phyloP scores from a whole-genome alignment of 139 green algal species.

The Chlamydomonas urium region DNA sequence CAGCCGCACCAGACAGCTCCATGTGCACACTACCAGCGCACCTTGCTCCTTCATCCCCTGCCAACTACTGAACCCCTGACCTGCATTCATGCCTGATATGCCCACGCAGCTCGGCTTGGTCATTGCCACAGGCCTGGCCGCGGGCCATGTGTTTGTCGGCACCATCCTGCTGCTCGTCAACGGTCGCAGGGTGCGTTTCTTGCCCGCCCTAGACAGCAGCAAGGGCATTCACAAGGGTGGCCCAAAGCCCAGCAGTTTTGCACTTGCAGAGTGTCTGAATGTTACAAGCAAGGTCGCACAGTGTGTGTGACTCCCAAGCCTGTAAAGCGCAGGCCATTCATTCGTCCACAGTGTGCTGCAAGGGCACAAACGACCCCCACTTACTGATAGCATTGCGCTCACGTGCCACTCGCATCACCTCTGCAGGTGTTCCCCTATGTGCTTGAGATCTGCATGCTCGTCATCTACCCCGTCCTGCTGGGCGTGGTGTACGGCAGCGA shows the following conservation, averaged over 20 bases:
- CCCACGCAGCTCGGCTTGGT: conserved; percentile 1
- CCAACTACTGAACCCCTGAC: too few relatives aligned
- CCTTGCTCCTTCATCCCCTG: too few relatives aligned
- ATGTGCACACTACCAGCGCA: too few relatives aligned
- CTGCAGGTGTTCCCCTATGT: conserved; percentile 14
- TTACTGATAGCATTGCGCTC: too few relatives aligned
- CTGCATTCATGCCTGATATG: too few relatives aligned
- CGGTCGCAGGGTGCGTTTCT: background rate
- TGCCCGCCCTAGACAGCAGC: background rate
- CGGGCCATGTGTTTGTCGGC: background rate
- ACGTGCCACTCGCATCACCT: background rate
- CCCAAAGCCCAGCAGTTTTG: background rate
- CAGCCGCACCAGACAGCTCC: too few relatives aligned
- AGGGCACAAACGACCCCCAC: too few relatives aligned
- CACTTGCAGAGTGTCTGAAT: background rate
- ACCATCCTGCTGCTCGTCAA: background rate
- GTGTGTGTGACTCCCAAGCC: background rate
- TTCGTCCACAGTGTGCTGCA: too few relatives aligned
- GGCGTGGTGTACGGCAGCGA: background rate
- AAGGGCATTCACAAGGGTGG: background rate
- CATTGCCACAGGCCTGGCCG: background rate
- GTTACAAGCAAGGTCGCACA: background rate
- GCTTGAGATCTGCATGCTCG: conserved; percentile 2
- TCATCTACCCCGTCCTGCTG: conserved; percentile 10
- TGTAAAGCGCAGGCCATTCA: background rate